phyloP scores from a whole-genome alignment of 495 filamentous ascomycete genomes.

The Daldinia loculata region DNA sequence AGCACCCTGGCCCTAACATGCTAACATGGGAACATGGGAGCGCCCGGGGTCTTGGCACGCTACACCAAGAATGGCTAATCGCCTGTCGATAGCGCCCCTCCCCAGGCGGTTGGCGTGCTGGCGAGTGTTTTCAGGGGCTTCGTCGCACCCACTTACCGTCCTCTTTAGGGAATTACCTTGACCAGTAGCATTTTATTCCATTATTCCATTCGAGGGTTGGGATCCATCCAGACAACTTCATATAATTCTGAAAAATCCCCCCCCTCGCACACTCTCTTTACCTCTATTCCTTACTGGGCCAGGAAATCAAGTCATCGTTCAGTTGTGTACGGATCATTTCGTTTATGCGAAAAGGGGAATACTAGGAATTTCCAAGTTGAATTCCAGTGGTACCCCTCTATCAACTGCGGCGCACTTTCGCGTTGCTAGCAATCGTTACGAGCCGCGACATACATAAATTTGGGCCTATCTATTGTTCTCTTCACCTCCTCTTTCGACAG shows the following conservation, averaged over 20 bases:
- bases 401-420: conserved; percentile 31
- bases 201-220: conserved; percentile 39
- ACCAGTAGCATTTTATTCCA: conserved; percentile 43
- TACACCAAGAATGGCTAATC: conserved; percentile 28
- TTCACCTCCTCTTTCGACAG: not conserved
- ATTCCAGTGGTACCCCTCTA: conserved; percentile 13
- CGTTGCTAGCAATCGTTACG: conserved; percentile 31
- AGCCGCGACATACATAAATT: conserved; percentile 22
- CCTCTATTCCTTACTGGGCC: conserved; percentile 15
- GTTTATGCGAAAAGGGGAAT: conserved; percentile 7
- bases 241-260: conserved; percentile 40
- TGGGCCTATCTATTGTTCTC: not conserved
- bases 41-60: conserved; percentile 35
- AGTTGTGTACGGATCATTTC: not conserved
- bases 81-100: conserved; percentile 25
- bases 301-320: conserved; percentile 13
- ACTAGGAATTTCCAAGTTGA: not conserved
- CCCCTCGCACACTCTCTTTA: conserved; percentile 21
- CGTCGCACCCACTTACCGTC: conserved; percentile 39
- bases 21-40: conserved; percentile 22
- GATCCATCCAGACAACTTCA: conserved; percentile 40
- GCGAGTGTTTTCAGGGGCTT: conserved; percentile 43
- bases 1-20: conserved; percentile 19
- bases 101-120: conserved; percentile 24
- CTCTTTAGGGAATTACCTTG: conserved; percentile 40